A percentile compares a stretch with the other conserved stretches of the same genome.
Evolutionary conservation across 2,329 filamentous ascomycete species (phyloP).

Genomic region (Talaromyces sp.): DNA sequence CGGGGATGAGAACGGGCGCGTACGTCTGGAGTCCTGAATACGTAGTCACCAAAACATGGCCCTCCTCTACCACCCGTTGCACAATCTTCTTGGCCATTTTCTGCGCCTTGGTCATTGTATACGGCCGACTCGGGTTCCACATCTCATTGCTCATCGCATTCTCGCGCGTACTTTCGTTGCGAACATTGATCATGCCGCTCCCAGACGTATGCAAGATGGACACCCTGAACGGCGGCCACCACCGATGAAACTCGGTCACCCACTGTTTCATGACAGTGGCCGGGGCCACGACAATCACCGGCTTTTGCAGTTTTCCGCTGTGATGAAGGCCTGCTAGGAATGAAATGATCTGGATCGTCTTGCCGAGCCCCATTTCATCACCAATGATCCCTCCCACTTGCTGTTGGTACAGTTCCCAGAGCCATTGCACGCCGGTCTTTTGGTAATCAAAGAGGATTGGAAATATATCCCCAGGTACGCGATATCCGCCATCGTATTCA

Average conservation of each 20-base stretch:
- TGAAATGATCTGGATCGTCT: conserved; percentile 76
- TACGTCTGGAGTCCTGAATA: conserved; percentile 96
- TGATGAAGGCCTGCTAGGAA: conserved; percentile 90
- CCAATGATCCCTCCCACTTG: conserved; percentile 90
- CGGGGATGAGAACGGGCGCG: conserved; percentile 70
- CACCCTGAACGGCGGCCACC: conserved; percentile 98
- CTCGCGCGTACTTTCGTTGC: conserved; percentile 56
- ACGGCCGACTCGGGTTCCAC: conserved; percentile 40
- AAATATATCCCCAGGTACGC: conserved; percentile 85
- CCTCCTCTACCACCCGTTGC: conserved; percentile 72
- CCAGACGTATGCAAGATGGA: conserved; percentile 93
- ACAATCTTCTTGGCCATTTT: conserved; percentile 75
- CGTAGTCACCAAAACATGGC: conserved; percentile 91
- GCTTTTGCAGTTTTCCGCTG: conserved; percentile 76
- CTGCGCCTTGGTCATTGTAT: conserved; percentile 46
- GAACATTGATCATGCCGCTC: conserved; percentile 87
- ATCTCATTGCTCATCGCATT: conserved; percentile 56
- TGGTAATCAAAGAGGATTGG: conserved; percentile 94
- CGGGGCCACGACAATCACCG: conserved; percentile 86
- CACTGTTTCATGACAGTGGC: conserved; percentile 94
- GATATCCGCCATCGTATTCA: conserved; percentile 67
- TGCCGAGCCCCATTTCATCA: conserved; percentile 98
- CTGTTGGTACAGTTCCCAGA: conserved; percentile 86
- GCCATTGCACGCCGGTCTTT: conserved; percentile 93
- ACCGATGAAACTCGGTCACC: conserved; percentile 97